These are phyloP conservation scores for Leonotis leonurus DNA, from an alignment of 257 asterid genomes.

Conservation along the genomic window DNA sequence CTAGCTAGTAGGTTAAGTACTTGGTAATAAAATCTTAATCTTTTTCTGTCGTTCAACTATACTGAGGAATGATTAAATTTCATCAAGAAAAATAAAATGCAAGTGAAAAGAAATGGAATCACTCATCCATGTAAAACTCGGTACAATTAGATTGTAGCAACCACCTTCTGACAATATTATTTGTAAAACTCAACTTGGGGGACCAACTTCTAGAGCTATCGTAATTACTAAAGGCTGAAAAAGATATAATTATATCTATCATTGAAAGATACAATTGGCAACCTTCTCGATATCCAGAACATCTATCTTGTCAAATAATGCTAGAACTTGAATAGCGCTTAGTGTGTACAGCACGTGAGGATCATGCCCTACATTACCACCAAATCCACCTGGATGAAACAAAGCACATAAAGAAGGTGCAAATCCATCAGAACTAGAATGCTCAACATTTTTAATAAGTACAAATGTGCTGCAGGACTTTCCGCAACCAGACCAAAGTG, in stretches of 20 bases:
- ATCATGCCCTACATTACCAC: constrained; percentile 92
- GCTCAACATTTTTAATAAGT: background rate
- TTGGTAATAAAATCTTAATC: background rate
- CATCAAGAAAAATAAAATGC: background rate
- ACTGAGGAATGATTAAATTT: background rate
- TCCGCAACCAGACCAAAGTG: background rate
- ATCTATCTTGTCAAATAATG: constrained; percentile 70
- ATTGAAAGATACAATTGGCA: constrained; percentile 63
- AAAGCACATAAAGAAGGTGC: background rate
- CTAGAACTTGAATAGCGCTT: constrained; percentile 88
- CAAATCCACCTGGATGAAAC: constrained; percentile 67
- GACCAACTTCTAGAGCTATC: constrained; percentile 10
- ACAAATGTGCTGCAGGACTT: background rate
- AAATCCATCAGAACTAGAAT: background rate
- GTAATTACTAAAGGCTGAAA: background rate
- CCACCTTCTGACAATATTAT: background rate
- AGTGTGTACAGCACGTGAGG: constrained; percentile 82
- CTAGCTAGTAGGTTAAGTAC: constrained; percentile 61
- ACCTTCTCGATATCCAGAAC: constrained; percentile 75
- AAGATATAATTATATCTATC: background rate
- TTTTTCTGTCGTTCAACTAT: background rate
- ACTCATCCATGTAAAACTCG: background rate
- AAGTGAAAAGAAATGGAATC: background rate
- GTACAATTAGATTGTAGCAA: background rate
- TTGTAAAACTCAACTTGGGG: background rate